These are phyloP conservation scores for Acacia acuminata DNA, from an alignment of 306 rosid species.

Conservation along the genomic window DNA sequence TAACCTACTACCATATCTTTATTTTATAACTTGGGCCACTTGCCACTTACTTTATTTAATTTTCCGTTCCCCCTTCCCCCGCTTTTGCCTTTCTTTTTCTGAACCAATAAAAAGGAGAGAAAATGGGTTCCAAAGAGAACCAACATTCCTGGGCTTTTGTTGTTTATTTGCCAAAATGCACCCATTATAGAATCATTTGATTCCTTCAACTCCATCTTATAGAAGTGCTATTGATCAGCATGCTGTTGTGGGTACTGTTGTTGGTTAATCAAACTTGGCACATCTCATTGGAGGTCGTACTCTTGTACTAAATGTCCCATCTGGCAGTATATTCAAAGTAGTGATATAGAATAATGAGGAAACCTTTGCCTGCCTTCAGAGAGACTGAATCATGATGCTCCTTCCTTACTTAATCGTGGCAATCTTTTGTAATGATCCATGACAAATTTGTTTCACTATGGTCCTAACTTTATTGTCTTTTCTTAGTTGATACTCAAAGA, in stretches of 20 bases:
- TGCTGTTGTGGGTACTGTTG: neutral
- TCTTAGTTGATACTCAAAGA: neutral
- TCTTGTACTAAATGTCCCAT: neutral
- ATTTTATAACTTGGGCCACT: neutral
- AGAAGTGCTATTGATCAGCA: neutral
- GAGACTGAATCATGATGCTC: neutral
- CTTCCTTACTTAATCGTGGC: neutral
- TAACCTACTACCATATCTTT: neutral
- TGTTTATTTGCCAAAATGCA: constrained; percentile 1
- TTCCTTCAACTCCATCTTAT: constrained; percentile 15
- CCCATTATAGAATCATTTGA: neutral
- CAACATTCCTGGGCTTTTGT: neutral
- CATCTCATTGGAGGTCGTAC: neutral
- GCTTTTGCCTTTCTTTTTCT: neutral
- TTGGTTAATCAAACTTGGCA: neutral
- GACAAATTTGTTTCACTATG: constrained; percentile 8
- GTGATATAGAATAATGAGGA: neutral
- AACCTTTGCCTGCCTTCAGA: neutral
- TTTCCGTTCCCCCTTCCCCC: neutral
- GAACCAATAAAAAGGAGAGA: neutral
- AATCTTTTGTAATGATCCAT: constrained; percentile 1
- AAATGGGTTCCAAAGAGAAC: neutral
- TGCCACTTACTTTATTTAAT: neutral
- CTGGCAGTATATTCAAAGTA: neutral
- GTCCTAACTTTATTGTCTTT: neutral